These are phyloP conservation scores for Psilocybe sp. DNA, from an alignment of 768 basidiomycete species.

Conservation along the genomic window DNA sequence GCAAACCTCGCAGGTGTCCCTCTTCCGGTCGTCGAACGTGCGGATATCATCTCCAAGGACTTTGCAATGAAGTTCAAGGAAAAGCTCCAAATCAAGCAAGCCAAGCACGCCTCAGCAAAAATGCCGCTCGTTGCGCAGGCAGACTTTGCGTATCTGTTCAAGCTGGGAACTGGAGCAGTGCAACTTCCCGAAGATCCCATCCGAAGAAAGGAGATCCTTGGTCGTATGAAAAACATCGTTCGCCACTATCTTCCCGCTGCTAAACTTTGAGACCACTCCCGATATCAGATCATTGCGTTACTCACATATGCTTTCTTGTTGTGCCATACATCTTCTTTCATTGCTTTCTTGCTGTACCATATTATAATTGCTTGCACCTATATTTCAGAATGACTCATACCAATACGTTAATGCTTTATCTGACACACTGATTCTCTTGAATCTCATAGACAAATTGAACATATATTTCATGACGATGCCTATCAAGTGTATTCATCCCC, in stretches of 20 bases:
- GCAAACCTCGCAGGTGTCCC: constrained; percentile 95
- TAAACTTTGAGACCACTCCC: neutral
- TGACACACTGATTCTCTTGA: too few species aligned
- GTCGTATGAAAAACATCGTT: constrained; percentile 41
- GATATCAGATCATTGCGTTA: constrained; percentile 3
- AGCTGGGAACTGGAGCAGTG: constrained; percentile 52
- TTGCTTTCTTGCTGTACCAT: constrained; percentile 5
- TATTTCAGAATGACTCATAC: too few species aligned
- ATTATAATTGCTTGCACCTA: neutral
- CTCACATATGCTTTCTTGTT: constrained; percentile 3
- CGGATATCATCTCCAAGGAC: constrained; percentile 81
- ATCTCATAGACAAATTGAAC: too few species aligned
- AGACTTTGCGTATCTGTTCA: constrained; percentile 81
- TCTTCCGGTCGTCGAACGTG: constrained; percentile 77
- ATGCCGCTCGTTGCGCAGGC: constrained; percentile 84
- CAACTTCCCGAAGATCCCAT: constrained; percentile 53
- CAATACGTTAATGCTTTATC: too few species aligned
- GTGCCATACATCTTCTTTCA: neutral
- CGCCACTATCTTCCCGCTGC: constrained; percentile 15
- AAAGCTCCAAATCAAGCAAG: constrained; percentile 64
- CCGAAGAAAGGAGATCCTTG: constrained; percentile 51
- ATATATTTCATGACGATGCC: too few species aligned
- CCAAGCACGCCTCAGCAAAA: constrained; percentile 46
- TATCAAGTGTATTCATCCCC: too few species aligned
- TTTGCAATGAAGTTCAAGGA: constrained; percentile 89